Conservation (phyloP, 768 basidiomycete genomes). For the Fistulinella prunicolor region DNA sequence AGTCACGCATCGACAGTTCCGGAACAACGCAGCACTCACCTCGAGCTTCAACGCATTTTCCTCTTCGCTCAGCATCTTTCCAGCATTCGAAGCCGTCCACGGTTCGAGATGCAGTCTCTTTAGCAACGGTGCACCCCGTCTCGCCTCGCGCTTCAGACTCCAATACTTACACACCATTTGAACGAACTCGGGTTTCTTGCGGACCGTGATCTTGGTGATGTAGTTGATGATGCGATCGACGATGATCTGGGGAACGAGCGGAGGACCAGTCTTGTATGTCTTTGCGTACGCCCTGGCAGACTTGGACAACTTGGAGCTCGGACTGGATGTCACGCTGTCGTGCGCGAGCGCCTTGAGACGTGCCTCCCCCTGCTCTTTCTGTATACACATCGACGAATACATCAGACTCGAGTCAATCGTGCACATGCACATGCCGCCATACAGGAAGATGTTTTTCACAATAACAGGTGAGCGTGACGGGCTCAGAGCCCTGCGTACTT, state of each 20-base stretch:
- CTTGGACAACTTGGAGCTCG: conserved; percentile 56
- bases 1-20: background rate
- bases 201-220: conserved; percentile 60
- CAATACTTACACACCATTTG: conserved; percentile 85
- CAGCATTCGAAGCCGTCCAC: conserved; percentile 81
- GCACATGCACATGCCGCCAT: conserved; percentile 29
- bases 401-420: background rate
- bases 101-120: conserved; percentile 95
- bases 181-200: conserved; percentile 77
- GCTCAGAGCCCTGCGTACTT: conserved; percentile 69
- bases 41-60: conserved; percentile 81
- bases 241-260: conserved; percentile 83
- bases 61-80: conserved; percentile 69
- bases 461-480: conserved; percentile 69
- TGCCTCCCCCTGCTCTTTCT: conserved; percentile 70
- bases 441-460: conserved; percentile 94
- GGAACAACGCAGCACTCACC: conserved; percentile 41
- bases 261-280: conserved; percentile 89
- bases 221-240: conserved; percentile 78
- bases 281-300: conserved; percentile 89
- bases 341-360: conserved; percentile 55
- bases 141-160: conserved; percentile 94
- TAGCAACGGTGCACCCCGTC: conserved; percentile 89
- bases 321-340: conserved; percentile 38
- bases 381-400: background rate